phyloP scores from a whole-genome alignment of 2,329 filamentous ascomycete genomes.

The Annulohypoxylon truncatum region DNA sequence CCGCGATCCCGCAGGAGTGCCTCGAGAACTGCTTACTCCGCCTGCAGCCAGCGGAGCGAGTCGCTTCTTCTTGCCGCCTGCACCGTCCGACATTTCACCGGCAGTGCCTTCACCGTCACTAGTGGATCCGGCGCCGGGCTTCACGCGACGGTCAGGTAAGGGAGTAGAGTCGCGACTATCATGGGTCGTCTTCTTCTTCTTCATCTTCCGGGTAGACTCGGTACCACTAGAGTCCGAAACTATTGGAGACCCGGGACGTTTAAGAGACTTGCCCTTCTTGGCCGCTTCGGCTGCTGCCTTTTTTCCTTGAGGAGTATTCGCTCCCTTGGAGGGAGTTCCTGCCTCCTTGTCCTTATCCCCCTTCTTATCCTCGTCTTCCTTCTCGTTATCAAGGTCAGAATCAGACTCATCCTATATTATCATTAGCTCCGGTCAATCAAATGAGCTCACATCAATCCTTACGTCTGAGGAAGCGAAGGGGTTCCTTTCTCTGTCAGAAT shows the following conservation, averaged over 20 bases:
- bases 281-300: conserved; percentile 58
- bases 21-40: conserved; percentile 59
- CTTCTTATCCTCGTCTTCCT: conserved; percentile 71
- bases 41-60: conserved; percentile 54
- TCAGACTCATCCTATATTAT: conserved; percentile 50
- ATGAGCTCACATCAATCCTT: conserved; percentile 48
- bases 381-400: conserved; percentile 59
- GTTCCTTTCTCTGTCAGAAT: conserved; percentile 62
- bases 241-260: conserved; percentile 87
- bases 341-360: conserved; percentile 68
- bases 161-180: conserved; percentile 68
- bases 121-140: conserved; percentile 67
- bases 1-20: conserved; percentile 69
- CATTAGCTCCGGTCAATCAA: conserved; percentile 38
- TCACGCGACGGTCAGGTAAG: conserved; percentile 58
- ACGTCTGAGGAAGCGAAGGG: conserved; percentile 64
- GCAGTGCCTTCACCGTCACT: conserved; percentile 80
- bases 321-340: conserved; percentile 75
- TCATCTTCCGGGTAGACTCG: conserved; percentile 85
- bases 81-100: conserved; percentile 73
- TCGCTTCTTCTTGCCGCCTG: conserved; percentile 65
- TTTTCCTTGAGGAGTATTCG: conserved; percentile 65
- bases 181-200: conserved; percentile 73
- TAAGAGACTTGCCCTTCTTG: conserved; percentile 73
- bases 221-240: conserved; percentile 92